These are phyloP conservation scores for Megacollybia marginata DNA, from an alignment of 768 basidiomycete species.

Conservation along the genomic window DNA sequence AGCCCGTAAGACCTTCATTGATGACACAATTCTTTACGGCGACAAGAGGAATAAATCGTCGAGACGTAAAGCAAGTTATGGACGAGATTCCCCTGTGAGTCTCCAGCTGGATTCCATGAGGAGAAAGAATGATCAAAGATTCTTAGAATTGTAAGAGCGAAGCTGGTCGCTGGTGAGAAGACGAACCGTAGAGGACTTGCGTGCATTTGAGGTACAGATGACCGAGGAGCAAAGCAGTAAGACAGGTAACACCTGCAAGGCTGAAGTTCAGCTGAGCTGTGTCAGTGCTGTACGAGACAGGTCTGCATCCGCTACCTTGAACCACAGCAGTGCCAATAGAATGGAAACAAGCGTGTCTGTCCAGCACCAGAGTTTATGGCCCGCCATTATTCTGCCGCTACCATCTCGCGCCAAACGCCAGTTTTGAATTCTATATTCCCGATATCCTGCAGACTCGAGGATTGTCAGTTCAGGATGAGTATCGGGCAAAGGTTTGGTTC, in stretches of 20 bases:
- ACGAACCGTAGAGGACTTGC: constrained; percentile 41
- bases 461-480: constrained; percentile 47
- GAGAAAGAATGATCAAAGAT: constrained; percentile 59
- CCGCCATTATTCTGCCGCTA: constrained; percentile 21
- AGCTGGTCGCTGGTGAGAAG: not conserved
- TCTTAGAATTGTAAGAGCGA: constrained; percentile 32
- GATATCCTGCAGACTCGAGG: constrained; percentile 35
- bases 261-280: not conserved
- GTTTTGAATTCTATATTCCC: constrained; percentile 57
- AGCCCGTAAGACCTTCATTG: constrained; percentile 65
- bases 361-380: constrained; percentile 26
- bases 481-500: constrained; percentile 22
- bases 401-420: constrained; percentile 38
- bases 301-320: constrained; percentile 14
- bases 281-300: not conserved
- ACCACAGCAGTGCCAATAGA: constrained; percentile 25
- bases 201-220: constrained; percentile 22
- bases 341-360: constrained; percentile 26
- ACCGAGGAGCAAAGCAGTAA: constrained; percentile 7
- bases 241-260: not conserved
- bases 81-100: constrained; percentile 52
- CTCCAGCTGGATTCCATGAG: constrained; percentile 70
- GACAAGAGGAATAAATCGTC: constrained; percentile 54
- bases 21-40: constrained; percentile 57
- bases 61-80: constrained; percentile 25